Conservation (phyloP, 805 yeast genomes). For the Metschnikowia sp. region DNA sequence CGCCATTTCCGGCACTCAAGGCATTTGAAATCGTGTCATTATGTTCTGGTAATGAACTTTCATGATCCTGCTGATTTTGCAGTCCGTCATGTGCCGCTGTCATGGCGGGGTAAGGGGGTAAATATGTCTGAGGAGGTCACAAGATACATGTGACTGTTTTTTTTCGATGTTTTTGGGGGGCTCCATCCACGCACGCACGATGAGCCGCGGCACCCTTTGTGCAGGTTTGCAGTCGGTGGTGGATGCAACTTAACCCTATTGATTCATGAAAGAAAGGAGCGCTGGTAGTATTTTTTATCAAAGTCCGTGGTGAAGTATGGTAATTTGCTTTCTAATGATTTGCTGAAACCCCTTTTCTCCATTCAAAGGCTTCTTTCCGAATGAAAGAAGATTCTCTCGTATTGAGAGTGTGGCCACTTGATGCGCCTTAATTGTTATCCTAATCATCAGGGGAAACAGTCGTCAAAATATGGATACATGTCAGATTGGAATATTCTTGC, state of each 20-base stretch:
- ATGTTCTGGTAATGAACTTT: neutral
- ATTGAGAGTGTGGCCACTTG: no score
- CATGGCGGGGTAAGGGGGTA: conserved; percentile 10
- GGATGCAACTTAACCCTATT: neutral
- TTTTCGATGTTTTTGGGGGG: conserved; percentile 1
- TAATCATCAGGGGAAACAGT: no score
- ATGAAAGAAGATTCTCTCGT: no score
- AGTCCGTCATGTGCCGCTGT: conserved; percentile 3
- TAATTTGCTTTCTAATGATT: no score
- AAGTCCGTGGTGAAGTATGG: no score
- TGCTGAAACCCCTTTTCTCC: no score
- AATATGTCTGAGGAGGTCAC: conserved; percentile 15
- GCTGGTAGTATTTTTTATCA: neutral
- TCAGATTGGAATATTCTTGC: no score
- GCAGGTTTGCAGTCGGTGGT: neutral
- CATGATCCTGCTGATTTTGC: conserved; percentile 1
- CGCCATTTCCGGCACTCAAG: neutral
- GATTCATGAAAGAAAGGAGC: neutral
- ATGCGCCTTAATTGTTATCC: no score
- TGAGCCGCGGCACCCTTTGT: neutral
- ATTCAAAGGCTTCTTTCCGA: no score
- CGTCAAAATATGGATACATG: no score
- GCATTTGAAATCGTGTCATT: neutral
- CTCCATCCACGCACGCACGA: neutral
- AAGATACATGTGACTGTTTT: conserved; percentile 22